A percentile compares a stretch with the other conserved stretches of the same genome.
Conservation (phyloP, 495 filamentous ascomycete species). For the Chaetomidium leptoderma region DNA sequence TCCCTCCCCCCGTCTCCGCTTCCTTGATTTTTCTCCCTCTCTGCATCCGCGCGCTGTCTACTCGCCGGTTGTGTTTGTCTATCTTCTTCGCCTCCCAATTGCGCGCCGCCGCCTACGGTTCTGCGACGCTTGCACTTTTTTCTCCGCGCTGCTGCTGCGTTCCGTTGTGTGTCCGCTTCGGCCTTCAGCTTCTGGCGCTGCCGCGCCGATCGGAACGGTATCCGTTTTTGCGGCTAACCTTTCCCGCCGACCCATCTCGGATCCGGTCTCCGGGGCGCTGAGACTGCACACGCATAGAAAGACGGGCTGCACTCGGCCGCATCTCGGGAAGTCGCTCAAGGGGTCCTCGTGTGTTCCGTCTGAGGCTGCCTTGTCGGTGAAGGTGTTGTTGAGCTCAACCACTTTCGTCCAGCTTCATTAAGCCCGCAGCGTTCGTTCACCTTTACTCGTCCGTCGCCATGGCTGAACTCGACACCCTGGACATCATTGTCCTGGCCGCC, state of each 20-base stretch:
- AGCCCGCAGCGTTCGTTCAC: neutral
- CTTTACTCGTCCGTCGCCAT: slow-evolving; percentile 46
- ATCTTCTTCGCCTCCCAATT: neutral
- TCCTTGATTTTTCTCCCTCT: neutral
- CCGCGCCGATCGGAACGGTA: slow-evolving; percentile 3
- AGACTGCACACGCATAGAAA: neutral
- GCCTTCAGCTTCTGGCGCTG: slow-evolving; percentile 1
- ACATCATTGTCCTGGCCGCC: slow-evolving; percentile 80
- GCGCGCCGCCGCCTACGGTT: neutral
- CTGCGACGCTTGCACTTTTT: slow-evolving; percentile 1
- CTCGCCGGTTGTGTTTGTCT: neutral
- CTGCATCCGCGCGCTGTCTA: neutral
- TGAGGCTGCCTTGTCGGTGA: slow-evolving; percentile 1
- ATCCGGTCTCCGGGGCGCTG: slow-evolving; percentile 6
- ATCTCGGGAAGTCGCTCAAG: neutral
- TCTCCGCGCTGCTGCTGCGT: neutral
- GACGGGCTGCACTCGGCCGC: neutral
- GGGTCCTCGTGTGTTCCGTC: neutral
- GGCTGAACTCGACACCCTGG: slow-evolving; percentile 94
- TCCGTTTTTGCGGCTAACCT: slow-evolving; percentile 17
- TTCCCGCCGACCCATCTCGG: slow-evolving; percentile 14
- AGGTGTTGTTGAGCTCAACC: neutral
- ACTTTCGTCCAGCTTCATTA: neutral
- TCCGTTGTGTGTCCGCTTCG: slow-evolving; percentile 3
- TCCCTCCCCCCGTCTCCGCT: neutral